Base-by-base conservation (phyloP, 2,329 filamentous ascomycete species). In the Lecanoromycetidae sp. region DNA sequence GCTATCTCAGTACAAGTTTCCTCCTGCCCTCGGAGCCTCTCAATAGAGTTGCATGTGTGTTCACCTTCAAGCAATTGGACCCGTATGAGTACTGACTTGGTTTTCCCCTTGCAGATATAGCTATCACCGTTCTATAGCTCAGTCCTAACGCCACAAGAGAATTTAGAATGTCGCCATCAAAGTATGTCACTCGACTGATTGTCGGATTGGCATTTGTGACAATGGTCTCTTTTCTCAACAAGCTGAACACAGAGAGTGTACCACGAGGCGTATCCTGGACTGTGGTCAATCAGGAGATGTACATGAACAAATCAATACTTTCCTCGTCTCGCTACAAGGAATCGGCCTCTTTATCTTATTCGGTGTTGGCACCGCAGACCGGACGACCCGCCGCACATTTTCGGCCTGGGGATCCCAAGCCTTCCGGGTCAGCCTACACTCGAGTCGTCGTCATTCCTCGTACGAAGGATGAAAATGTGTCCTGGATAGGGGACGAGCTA, bases 401-500 rank as follows among this genome's bases (percentile, higher is more conserved):
- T 51, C 52, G 58, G n/a, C 27, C 57, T 26, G 60, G 62, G 3
- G 54, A 57, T 3, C 60, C 64, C 6, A 69, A 71, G 49, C 66
- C 71, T 0, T 54, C 64, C 0, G 69, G 69, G 1, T 64, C 66
- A 51, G 68, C 68, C 33, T 79, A 76, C 55, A 73, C 72, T 3
- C 72, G 71, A 22, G 66, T 63, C 1, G 57, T 80, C 20, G 72
- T 81, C 4, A 66, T 79, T 41, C 68, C 76, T 1, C 68, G 69
- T 38, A 69, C 69, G 19, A 69, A 68, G 48, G 58, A 62, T 2
- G 74, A 79, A 56, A 66, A 76, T 48, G 66, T 69, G 2, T 58
- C 57, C 25, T 80, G 77, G 77, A 69, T 79, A n/a, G 63, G 69
- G 27, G 54, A 66, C 12, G 65, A 74, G 50, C 58, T 79, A 26